Percentiles rank a stretch among this genome's conserved stretches.
phyloP scores from a whole-genome alignment of 305 asterid genomes.

The Plantago rigida region DNA sequence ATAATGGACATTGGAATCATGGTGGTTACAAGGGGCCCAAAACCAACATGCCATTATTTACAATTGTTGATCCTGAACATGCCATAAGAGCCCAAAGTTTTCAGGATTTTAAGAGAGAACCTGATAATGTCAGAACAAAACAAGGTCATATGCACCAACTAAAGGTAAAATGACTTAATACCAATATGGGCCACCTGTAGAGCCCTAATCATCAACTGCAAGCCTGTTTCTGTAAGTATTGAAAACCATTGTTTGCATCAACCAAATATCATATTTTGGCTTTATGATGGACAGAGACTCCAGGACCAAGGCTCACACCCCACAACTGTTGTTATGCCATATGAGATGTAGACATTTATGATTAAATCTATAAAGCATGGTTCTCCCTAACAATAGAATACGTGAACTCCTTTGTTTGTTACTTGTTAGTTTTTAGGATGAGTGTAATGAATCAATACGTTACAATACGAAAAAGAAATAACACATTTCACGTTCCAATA shows the following conservation, averaged over 20 bases:
- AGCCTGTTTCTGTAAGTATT: constrained; percentile 22
- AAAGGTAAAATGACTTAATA: constrained; percentile 15
- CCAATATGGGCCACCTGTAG: constrained; percentile 25
- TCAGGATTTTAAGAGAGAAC: constrained; percentile 28
- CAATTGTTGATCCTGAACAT: constrained; percentile 19
- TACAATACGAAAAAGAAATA: background rate
- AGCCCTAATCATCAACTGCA: constrained; percentile 27
- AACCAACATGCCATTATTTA: constrained; percentile 17
- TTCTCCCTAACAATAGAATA: background rate
- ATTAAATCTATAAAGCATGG: constrained; percentile 3
- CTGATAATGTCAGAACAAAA: constrained; percentile 19
- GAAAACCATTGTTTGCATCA: constrained; percentile 16
- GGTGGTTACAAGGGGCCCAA: constrained; percentile 26
- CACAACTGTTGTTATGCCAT: constrained; percentile 1
- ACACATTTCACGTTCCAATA: background rate
- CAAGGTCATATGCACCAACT: constrained; percentile 21
- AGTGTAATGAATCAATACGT: background rate
- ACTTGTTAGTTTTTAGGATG: constrained; percentile 1
- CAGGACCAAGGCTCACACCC: constrained; percentile 26
- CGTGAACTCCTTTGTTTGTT: background rate
- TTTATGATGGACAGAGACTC: constrained; percentile 26
- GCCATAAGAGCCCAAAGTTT: constrained; percentile 28
- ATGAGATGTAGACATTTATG: constrained; percentile 3
- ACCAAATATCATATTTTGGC: constrained; percentile 28
- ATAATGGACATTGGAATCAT: background rate